Base-by-base conservation (phyloP, 2,329 filamentous ascomycete genomes). In the Pseudofabraea citricarpa region DNA sequence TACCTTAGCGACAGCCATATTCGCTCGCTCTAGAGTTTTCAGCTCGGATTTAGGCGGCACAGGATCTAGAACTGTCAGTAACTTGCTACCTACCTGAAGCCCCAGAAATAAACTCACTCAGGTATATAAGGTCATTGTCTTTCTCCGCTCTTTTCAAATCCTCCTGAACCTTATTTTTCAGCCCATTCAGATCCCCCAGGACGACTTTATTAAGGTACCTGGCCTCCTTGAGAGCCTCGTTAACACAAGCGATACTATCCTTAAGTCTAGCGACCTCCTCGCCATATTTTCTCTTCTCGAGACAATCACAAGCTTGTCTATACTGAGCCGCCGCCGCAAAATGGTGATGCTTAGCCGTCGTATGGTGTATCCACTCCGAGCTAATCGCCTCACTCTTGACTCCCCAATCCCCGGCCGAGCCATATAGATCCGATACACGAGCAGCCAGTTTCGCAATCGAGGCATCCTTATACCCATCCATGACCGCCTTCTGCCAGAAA, bases 401-500 rank as follows among this genome's bases (percentile, higher is more conserved):
- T 8, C 89, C 90, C 51, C 83, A 85, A 55, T 96, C 91, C 6
- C 87, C 83, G 0, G 90, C 89, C 42, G 83, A 72, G 41, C 82
- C 86, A 65, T 97, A 98, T 33, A 95, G 77, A 59, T 98, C 93
- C 2, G 88, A 94, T 4, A 97, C 90, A 48, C 89, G 82, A 3
- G 89, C 89, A 4, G 93, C 90, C 15, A 98, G 73, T 62, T 94
- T 93, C 2, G 93, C 87, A 49, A 98, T 95, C 1, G 85, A 88
- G 2, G 82, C 86, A 61, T 98, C 93, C 63, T 95, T 96, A 67
- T 95, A 81, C 19, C 84, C 83, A 61, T 96, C 91, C 70, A 94
- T 90, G 46, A 95, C 90, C 1, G 93, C 91, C 63, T 95, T 97
- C 55, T 93, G 86, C 93, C 93, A 98, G 65, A 93, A 97, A 62